Evolutionary conservation across 495 filamentous ascomycete species (phyloP).

Genomic region (Haplographium delicatum): DNA sequence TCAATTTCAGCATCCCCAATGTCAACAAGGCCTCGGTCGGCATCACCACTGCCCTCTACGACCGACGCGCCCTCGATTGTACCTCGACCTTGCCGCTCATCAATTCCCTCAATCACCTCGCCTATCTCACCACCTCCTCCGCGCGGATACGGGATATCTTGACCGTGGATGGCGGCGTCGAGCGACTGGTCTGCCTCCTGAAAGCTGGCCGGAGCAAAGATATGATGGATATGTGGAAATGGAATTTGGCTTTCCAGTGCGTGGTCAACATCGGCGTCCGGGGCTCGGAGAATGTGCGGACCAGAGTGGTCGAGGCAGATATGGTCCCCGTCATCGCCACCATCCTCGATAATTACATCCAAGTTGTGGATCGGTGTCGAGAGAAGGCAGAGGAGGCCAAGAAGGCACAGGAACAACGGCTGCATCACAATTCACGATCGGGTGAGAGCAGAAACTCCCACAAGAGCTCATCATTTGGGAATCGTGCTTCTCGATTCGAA

Average conservation of each 20-base stretch:
- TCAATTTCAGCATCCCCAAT: constrained; percentile 99
- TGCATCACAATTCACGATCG: constrained; percentile 18
- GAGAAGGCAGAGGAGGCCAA: constrained; percentile 73
- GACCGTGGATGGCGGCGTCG: constrained; percentile 96
- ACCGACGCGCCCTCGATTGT: constrained; percentile 94
- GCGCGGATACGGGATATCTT: constrained; percentile 96
- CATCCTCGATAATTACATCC: constrained; percentile 98
- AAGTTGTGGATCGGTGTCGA: constrained; percentile 85
- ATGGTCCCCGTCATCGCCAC: constrained; percentile 99
- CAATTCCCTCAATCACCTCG: constrained; percentile 96
- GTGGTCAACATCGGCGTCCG: constrained; percentile 98
- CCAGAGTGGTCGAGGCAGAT: constrained; percentile 93
- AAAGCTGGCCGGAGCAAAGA: constrained; percentile 95
- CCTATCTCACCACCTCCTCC: constrained; percentile 97
- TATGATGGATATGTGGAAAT: constrained; percentile 99
- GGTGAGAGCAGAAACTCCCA: constrained; percentile 23
- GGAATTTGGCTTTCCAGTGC: constrained; percentile 98
- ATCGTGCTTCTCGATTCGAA: constrained; percentile 36
- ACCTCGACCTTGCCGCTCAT: constrained; percentile 95
- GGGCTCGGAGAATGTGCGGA: constrained; percentile 87
- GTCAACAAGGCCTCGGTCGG: constrained; percentile 99
- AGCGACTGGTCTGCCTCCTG: constrained; percentile 92
- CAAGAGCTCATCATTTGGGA: constrained; percentile 27
- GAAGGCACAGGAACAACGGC: constrained; percentile 27
- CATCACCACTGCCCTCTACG: constrained; percentile 97